phyloP scores from a whole-genome alignment of 139 green algal genomes.

The Chlorella sp. region DNA sequence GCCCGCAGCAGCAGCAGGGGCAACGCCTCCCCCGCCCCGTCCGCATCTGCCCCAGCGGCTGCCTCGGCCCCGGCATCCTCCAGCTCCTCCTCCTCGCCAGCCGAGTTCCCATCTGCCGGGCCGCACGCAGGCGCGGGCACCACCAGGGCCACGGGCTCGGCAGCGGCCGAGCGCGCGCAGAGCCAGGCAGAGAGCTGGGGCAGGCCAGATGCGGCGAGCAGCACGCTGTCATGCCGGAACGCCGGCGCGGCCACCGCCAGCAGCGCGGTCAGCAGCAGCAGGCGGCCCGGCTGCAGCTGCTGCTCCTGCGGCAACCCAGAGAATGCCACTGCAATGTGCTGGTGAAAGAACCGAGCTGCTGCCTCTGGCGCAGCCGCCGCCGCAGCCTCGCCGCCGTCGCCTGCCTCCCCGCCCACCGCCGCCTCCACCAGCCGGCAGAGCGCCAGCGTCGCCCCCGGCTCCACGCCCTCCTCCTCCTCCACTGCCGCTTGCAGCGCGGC shows the following conservation, averaged over 20 bases:
- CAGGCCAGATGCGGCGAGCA: slow-evolving; percentile 21
- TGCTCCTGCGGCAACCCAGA: not conserved
- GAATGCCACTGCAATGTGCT: not conserved
- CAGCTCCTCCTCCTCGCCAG: too few species aligned
- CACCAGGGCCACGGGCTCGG: slow-evolving; percentile 2
- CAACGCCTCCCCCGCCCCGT: not conserved
- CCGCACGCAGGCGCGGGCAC: too few species aligned
- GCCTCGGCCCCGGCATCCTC: too few species aligned
- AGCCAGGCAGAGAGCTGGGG: slow-evolving; percentile 15
- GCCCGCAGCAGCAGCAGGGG: slow-evolving; percentile 7
- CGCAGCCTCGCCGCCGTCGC: too few species aligned
- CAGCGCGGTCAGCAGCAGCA: slow-evolving; percentile 4
- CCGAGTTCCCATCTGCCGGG: too few species aligned
- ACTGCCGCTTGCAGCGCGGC: not conserved
- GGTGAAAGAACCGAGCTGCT: slow-evolving; percentile 1
- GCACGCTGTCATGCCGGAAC: not conserved
- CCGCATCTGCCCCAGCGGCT: too few species aligned
- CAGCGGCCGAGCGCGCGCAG: not conserved
- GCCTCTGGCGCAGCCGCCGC: not conserved
- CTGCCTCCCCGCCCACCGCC: not conserved
- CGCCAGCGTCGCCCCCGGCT: not conserved
- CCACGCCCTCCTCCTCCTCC: not conserved
- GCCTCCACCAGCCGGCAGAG: slow-evolving; percentile 7
- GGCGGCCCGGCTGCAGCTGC: not conserved
- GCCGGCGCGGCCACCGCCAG: slow-evolving; percentile 9